Conservation (phyloP, 768 basidiomycete species). For the Leccinum uliginosum region DNA sequence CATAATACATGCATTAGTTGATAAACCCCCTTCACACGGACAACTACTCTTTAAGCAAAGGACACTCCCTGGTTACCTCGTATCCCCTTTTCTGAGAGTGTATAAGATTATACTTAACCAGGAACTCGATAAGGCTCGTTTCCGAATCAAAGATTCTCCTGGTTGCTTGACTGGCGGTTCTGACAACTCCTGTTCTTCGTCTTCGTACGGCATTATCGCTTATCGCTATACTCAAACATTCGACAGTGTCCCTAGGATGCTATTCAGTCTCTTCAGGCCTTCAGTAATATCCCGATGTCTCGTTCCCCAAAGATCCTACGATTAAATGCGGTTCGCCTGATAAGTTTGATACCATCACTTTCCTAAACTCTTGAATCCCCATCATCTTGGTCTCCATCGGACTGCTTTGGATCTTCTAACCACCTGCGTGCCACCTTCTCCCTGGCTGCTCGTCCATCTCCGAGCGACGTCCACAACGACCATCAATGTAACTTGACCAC, state of each 20-base stretch:
- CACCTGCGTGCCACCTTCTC: background rate
- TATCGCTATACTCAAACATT: no score
- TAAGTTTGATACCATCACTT: background rate
- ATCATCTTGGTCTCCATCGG: background rate
- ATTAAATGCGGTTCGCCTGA: background rate
- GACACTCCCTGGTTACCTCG: background rate
- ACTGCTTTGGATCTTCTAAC: background rate
- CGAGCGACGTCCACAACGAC: background rate
- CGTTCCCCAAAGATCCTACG: background rate
- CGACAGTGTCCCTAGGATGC: no score
- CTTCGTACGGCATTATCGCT: no score
- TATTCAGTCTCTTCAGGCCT: no score
- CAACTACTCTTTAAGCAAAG: slow-evolving; percentile 1
- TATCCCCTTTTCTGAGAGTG: background rate
- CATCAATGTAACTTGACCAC: background rate
- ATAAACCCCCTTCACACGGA: slow-evolving; percentile 7
- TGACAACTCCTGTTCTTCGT: background rate
- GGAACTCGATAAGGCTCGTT: background rate
- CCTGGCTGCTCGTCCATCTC: background rate
- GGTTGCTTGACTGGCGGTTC: background rate
- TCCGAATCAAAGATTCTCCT: background rate
- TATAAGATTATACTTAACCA: background rate
- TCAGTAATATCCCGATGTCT: no score
- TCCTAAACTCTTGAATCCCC: background rate
- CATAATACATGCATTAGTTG: background rate